Evolutionary conservation across 306 rosid genomes (phyloP), one percentile per base, ranked within the genome.

Genomic region (Inga laurina): DNA sequence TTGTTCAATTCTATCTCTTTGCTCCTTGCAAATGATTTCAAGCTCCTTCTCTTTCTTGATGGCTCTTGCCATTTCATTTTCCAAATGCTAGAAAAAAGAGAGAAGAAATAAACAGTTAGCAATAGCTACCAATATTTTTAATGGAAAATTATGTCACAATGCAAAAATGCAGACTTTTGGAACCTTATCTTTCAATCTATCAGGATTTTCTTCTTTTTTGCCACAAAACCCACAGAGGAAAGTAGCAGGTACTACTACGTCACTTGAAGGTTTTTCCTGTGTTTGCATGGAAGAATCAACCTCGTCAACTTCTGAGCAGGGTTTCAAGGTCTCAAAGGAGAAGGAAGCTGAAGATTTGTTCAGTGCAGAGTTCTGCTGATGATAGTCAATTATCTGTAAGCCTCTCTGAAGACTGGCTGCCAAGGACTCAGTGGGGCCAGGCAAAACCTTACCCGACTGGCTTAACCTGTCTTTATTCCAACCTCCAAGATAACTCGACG

Each of bases 321-420:
- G 82, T 74, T 89, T 86, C 84, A 89, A 79, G 73, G 90, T 84
- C 84, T 87, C 97, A 85, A 96, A 96, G 54, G 98, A 96, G 92
- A 94, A 96, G 44, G 99, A 91, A 67, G 92, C 88, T 49, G 89
- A 69, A 32, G 98, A 92, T 84, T 87, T 92, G 85, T 89, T 92
- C 66, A 84, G 39, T 85, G 87, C 85, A 2, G 97, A 91, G 88
- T 88, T 94, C 74, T 90, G 84, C 87, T 97, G 97, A 85, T 96
- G 99, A 83, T 77, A 27, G 78, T 97, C 99, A 82, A 97, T 94
- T 78, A 97, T 91, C 82, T 94, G 90, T 62, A 97, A 84, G 76
- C 99, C 98, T 85, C 97, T 96, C 80, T 96, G 96, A 52, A 97
- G 98, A 85, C 99, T 97, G 52, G 98, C 95, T 34, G 92, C 99